Evolutionary conservation across 805 yeast genomes (phyloP).

Genomic region (Yamadazyma tumulicola): DNA sequence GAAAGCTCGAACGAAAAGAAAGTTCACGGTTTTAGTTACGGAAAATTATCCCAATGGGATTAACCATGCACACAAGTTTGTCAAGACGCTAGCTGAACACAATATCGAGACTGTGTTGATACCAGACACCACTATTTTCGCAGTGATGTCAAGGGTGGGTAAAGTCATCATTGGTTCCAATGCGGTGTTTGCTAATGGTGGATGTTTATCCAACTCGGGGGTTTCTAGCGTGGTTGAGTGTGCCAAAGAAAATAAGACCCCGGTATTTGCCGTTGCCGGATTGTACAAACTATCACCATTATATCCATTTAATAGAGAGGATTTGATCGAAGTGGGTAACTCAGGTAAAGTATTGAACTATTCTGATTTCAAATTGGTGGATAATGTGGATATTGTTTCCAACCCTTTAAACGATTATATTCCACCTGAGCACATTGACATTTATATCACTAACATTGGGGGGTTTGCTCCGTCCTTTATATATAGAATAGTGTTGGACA

Average conservation of each 20-base stretch:
- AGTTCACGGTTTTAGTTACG: conserved; percentile 86
- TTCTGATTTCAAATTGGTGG: conserved; percentile 64
- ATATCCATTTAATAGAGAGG: conserved; percentile 85
- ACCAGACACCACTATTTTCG: conserved; percentile 90
- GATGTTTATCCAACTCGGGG: conserved; percentile 85
- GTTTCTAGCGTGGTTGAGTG: conserved; percentile 92
- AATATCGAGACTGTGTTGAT: conserved; percentile 87
- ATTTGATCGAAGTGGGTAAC: conserved; percentile 85
- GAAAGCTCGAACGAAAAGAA: conserved; percentile 84
- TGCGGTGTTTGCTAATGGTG: conserved; percentile 95
- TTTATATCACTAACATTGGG: conserved; percentile 91
- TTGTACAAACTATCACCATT: conserved; percentile 88
- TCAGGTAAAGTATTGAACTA: conserved; percentile 84
- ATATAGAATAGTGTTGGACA: conserved; percentile 91
- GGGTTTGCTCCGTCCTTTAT: conserved; percentile 96
- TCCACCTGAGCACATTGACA: conserved; percentile 90
- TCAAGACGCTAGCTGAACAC: conserved; percentile 72
- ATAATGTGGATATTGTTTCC: conserved; percentile 68
- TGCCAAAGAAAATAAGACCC: conserved; percentile 93
- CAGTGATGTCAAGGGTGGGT: conserved; percentile 96
- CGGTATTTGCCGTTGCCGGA: conserved; percentile 94
- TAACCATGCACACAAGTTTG: conserved; percentile 73
- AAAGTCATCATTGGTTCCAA: conserved; percentile 92
- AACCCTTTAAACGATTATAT: conserved; percentile 91
- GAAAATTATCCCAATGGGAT: conserved; percentile 90